Evolutionary conservation across 1,284 basidiomycete genomes (phyloP).

Genomic region (Coniferiporia weirii): DNA sequence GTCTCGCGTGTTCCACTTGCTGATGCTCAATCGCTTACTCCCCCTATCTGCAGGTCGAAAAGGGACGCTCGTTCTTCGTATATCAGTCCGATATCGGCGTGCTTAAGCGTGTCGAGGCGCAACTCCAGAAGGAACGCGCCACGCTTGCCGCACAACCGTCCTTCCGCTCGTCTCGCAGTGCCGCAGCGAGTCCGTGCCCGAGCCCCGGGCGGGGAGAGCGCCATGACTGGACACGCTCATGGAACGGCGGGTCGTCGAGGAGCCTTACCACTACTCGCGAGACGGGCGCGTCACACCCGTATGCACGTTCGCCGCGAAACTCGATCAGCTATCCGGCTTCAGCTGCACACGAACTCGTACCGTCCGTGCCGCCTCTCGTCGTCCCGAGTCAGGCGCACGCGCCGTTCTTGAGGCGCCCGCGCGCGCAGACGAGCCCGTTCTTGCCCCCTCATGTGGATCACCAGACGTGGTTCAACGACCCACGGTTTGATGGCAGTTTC

Average conservation of each 20-base stretch:
- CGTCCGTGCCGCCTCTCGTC: slow-evolving; percentile 19
- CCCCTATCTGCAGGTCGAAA: slow-evolving; percentile 40
- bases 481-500: slow-evolving; percentile 92
- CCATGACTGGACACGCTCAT: not conserved
- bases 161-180: slow-evolving; percentile 15
- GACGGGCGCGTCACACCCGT: slow-evolving; percentile 16
- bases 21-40: not conserved
- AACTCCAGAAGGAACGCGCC: slow-evolving; percentile 43
- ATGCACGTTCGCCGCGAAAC: slow-evolving; percentile 17
- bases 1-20: too few relatives aligned
- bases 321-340: slow-evolving; percentile 16
- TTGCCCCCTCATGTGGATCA: slow-evolving; percentile 64
- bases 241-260: not conserved
- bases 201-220: slow-evolving; percentile 1
- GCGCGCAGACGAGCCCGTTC: slow-evolving; percentile 65
- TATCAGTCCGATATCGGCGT: slow-evolving; percentile 79
- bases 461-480: slow-evolving; percentile 88
- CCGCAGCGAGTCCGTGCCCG: not conserved
- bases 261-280: not conserved
- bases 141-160: slow-evolving; percentile 27
- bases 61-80: slow-evolving; percentile 85
- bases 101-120: slow-evolving; percentile 69
- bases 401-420: slow-evolving; percentile 41
- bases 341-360: slow-evolving; percentile 5
- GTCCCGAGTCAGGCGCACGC: slow-evolving; percentile 19